These are phyloP conservation scores for Akanthomyces uredinophilus DNA, from an alignment of 2,329 filamentous ascomycete species.

Conservation along the genomic window DNA sequence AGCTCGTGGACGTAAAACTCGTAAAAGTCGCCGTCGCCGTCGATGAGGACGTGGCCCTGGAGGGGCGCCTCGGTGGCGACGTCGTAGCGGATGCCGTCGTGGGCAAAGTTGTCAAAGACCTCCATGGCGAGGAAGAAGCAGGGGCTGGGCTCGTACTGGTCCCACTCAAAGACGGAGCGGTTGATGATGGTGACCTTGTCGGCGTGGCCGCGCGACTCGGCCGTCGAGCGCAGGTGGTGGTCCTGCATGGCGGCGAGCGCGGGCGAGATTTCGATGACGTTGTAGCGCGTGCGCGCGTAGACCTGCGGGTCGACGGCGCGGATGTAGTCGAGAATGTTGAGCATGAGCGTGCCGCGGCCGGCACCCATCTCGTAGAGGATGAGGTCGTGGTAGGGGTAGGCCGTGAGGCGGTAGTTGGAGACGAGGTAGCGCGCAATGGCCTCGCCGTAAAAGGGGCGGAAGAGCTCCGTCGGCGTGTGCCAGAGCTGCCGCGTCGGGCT, in stretches of 20 bases:
- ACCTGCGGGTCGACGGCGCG: constrained; percentile 83
- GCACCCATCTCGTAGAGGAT: constrained; percentile 99
- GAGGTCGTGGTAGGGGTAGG: constrained; percentile 93
- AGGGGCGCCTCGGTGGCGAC: constrained; percentile 72
- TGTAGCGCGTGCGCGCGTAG: constrained; percentile 88
- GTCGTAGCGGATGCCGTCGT: constrained; percentile 92
- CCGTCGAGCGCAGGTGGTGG: constrained; percentile 60
- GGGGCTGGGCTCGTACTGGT: constrained; percentile 77
- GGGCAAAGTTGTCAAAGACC: constrained; percentile 97
- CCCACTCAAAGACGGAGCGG: constrained; percentile 91
- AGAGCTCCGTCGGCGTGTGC: constrained; percentile 97
- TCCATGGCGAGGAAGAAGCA: constrained; percentile 98
- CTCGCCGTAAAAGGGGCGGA: constrained; percentile 94
- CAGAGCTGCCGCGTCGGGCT: constrained; percentile 82
- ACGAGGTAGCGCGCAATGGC: constrained; percentile 94
- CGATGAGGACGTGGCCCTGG: constrained; percentile 85
- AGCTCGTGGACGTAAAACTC: constrained; percentile 83
- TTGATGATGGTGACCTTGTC: constrained; percentile 94
- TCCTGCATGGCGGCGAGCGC: constrained; percentile 74
- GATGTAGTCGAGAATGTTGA: constrained; percentile 96
- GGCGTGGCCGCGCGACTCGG: constrained; percentile 67
- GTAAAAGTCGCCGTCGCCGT: constrained; percentile 80
- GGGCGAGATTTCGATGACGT: constrained; percentile 91
- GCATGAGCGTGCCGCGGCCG: constrained; percentile 94
- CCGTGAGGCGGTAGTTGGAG: constrained; percentile 89